phyloP scores from a whole-genome alignment of 805 yeast genomes.

The Candida golubevii region DNA sequence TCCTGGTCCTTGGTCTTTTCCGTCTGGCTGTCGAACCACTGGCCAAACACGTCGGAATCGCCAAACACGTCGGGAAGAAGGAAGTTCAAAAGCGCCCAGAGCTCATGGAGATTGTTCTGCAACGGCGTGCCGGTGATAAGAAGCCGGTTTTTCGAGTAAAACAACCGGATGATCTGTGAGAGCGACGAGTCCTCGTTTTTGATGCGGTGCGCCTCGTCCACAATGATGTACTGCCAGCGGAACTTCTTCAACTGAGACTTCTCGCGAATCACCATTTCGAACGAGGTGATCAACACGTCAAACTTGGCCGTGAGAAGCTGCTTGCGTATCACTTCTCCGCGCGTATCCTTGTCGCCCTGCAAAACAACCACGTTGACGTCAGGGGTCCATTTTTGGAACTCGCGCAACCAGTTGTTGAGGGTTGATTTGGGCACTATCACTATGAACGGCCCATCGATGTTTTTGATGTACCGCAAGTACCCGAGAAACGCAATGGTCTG shows the following conservation, averaged over 20 bases:
- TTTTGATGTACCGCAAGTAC: constrained; percentile 70
- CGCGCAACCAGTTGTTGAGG: constrained; percentile 93
- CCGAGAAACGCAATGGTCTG: constrained; percentile 94
- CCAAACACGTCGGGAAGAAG: constrained; percentile 92
- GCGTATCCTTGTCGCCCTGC: constrained; percentile 85
- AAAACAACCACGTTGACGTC: constrained; percentile 81
- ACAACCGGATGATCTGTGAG: constrained; percentile 86
- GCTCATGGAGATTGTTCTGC: constrained; percentile 90
- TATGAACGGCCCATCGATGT: constrained; percentile 84
- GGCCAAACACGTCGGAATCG: constrained; percentile 83
- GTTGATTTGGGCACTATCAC: constrained; percentile 95
- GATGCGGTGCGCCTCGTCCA: constrained; percentile 96
- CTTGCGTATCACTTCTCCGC: constrained; percentile 56
- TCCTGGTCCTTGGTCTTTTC: constrained; percentile 54
- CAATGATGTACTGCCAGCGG: constrained; percentile 89
- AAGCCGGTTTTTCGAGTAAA: constrained; percentile 78
- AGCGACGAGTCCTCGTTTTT: constrained; percentile 90
- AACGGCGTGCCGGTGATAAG: constrained; percentile 94
- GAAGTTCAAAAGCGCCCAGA: constrained; percentile 93
- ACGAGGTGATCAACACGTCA: constrained; percentile 87
- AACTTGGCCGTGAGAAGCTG: constrained; percentile 68
- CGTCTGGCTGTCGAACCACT: constrained; percentile 71
- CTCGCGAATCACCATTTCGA: constrained; percentile 90
- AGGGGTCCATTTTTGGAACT: constrained; percentile 93
- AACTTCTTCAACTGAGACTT: constrained; percentile 74